These are phyloP conservation scores for Pisolithus sp. DNA, from an alignment of 768 basidiomycete species.

Conservation along the genomic window DNA sequence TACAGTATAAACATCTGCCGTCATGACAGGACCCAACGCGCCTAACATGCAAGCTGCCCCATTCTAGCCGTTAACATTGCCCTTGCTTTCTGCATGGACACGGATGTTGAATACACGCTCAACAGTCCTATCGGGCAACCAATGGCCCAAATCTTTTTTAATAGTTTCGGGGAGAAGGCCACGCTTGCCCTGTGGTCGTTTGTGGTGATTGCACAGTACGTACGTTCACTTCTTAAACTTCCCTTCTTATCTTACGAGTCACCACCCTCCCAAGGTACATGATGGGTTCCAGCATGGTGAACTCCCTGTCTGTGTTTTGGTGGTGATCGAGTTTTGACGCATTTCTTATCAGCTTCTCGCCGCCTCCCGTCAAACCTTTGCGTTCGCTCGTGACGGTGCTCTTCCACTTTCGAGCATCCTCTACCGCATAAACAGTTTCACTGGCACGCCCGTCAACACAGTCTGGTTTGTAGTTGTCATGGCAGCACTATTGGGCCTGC, in stretches of 20 bases:
- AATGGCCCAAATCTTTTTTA: slow-evolving; percentile 38
- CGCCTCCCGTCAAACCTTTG: slow-evolving; percentile 50
- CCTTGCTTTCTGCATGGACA: slow-evolving; percentile 55
- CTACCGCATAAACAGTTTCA: slow-evolving; percentile 48
- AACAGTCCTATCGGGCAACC: slow-evolving; percentile 36
- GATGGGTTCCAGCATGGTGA: slow-evolving; percentile 46
- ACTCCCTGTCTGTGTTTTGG: background rate
- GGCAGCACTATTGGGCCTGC: slow-evolving; percentile 42
- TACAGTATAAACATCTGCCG: background rate
- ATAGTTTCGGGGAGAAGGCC: slow-evolving; percentile 37
- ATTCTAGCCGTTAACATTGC: slow-evolving; percentile 42
- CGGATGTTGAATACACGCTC: slow-evolving; percentile 37
- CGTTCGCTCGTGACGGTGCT: slow-evolving; percentile 55
- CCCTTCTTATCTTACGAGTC: background rate
- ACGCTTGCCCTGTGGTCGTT: slow-evolving; percentile 51
- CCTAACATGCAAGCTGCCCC: no score
- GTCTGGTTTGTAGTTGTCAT: slow-evolving; percentile 44
- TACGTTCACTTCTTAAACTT: background rate
- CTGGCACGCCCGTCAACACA: slow-evolving; percentile 51
- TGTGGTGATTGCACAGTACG: slow-evolving; percentile 43
- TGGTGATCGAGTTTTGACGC: background rate
- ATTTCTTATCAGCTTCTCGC: slow-evolving; percentile 34
- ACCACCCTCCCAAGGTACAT: slow-evolving; percentile 28
- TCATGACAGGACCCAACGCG: no score
- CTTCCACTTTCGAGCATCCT: slow-evolving; percentile 51